Percentiles rank a stretch among this genome's conserved stretches.
Evolutionary conservation across 257 asterid genomes (phyloP).

Genomic region (Jaltomata sinuosa): DNA sequence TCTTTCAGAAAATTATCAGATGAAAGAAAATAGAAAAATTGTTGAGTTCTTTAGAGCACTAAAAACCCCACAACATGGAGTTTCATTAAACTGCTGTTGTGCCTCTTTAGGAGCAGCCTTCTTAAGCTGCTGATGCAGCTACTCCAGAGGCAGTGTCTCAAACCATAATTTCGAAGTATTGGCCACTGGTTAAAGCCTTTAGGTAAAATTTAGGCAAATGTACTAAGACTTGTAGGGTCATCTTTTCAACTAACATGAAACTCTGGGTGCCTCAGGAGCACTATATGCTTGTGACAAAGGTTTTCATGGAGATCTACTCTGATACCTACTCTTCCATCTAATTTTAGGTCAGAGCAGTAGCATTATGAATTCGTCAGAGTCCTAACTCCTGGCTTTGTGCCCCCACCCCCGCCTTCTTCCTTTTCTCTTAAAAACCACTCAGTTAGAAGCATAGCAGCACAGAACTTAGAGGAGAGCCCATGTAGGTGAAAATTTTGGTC

Average conservation of each 20-base stretch:
- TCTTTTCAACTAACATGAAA: not conserved
- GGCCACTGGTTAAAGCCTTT: not conserved
- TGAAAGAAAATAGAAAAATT: not conserved
- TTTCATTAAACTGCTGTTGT: not conserved
- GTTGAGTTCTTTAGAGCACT: not conserved
- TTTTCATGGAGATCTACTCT: not conserved
- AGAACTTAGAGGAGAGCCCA: not conserved
- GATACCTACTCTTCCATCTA: not conserved
- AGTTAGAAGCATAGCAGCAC: not conserved
- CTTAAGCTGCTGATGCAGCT: not conserved
- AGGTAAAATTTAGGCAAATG: not conserved
- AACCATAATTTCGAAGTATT: not conserved
- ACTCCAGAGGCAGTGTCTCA: not conserved
- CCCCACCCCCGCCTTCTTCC: not conserved
- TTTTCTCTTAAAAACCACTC: not conserved
- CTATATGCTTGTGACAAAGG: not conserved
- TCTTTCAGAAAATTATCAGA: not conserved
- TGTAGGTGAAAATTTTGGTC: no score
- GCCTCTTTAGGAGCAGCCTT: not conserved
- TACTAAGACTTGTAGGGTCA: not conserved
- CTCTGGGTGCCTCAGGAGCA: not conserved
- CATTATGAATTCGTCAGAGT: not conserved
- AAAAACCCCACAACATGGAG: not conserved
- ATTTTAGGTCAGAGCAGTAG: not conserved
- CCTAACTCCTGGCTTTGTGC: not conserved